Evolutionary conservation across 1,284 basidiomycete genomes (phyloP), one percentile per base, ranked within the genome.

Genomic region (Fistulina hepatica): DNA sequence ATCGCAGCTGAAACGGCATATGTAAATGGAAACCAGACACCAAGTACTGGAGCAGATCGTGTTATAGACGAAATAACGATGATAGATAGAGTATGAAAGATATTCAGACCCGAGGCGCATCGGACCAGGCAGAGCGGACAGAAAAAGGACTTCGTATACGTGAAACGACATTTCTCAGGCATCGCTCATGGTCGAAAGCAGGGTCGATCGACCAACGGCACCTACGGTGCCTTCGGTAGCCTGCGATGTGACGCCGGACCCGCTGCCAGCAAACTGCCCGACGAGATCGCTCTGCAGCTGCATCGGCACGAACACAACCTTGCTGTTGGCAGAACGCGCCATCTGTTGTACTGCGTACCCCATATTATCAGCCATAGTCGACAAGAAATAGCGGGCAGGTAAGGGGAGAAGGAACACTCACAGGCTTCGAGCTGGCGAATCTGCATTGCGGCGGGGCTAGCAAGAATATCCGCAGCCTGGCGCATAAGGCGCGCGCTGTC

Each of bases 361-460:
- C 3, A 27, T 21, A 36, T 46, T 13, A 40, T 26, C 20, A 8
- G 31, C 34, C 27, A 25, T 9, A 20, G 5, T 4, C 3, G 1
- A 20, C 12, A 26, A 39, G 17, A 26, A 20, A 36, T 10, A 39
- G 17, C n/a, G 4, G 28, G 23, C 33, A 22, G 22, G 13, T 23
- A 33, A 6, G 31, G 27, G 12, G 37, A 13, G 10, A 24, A 30
- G 15, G 32, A 32, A 73, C 74, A 69, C 71, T 79, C 73, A 52
- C 90, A 63, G 28, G 91, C 89, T 63, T 97, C 92, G 48, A 97
- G 73, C 56, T 94, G 91, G 45, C 93, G 73, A 57, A 97, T 97
- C 63, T 95, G 91, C 90, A 97, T 95, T 41, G 92, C 93, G 20
- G 92, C 90, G n/a, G 90, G 91, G 6, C 79, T 83, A n/a, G 89